Percentiles rank a stretch among this genome's conserved stretches.
Conservation (phyloP, 2,329 filamentous ascomycete species). For the Huntiella bhutanensis region DNA sequence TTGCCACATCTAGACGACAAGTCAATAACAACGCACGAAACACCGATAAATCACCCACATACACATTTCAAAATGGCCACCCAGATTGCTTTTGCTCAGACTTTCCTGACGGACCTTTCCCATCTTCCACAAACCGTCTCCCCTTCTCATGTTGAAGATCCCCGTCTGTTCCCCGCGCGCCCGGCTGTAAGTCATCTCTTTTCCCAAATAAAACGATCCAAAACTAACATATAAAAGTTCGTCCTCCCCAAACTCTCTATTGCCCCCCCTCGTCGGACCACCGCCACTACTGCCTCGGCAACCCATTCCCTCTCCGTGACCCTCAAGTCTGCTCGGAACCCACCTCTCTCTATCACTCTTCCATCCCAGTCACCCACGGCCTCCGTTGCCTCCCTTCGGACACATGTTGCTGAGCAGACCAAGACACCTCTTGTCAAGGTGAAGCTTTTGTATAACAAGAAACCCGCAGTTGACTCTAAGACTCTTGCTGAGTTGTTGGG, state of each 20-base stretch:
- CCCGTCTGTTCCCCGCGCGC: conserved; percentile 55
- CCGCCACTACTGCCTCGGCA: conserved; percentile 11
- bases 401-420: conserved; percentile 42
- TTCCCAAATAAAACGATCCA: conserved; percentile 1
- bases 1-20: too few species aligned
- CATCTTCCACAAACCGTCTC: conserved; percentile 61
- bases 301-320: conserved; percentile 33
- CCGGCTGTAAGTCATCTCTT: conserved; percentile 40
- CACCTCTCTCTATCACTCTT: conserved; percentile 48
- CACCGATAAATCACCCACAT: background rate
- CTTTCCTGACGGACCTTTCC: conserved; percentile 66
- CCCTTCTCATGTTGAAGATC: conserved; percentile 80
- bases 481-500: conserved; percentile 53
- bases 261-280: too few species aligned
- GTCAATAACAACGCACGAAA: background rate
- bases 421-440: conserved; percentile 57
- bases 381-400: conserved; percentile 63
- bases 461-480: conserved; percentile 63
- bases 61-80: conserved; percentile 18
- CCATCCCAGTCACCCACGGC: conserved; percentile 44
- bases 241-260: background rate
- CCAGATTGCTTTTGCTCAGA: conserved; percentile 70
- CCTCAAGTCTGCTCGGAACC: conserved; percentile 62
- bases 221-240: conserved; percentile 5
- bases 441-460: conserved; percentile 71